Conservation (phyloP, 2,329 filamentous ascomycete genomes). For the Ophiostoma sp. region DNA sequence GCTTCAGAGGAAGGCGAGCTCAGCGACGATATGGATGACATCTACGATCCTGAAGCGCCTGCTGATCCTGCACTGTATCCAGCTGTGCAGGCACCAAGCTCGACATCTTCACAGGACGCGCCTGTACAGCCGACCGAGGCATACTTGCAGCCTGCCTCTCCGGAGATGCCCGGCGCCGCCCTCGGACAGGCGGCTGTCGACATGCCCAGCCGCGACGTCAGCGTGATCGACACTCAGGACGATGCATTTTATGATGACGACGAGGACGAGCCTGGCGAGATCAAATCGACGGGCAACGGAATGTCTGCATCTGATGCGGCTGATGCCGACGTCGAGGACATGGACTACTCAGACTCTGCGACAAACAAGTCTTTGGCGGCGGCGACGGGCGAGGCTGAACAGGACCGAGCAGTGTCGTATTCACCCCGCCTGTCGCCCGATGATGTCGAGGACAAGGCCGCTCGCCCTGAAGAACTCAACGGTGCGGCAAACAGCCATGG, state of each 20-base stretch:
- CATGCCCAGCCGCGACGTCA: conserved; percentile 26
- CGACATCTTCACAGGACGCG: conserved; percentile 1
- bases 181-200: conserved; percentile 17
- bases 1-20: conserved; percentile 67
- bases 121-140: conserved; percentile 10
- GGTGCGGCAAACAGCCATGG: not conserved
- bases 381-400: not conserved
- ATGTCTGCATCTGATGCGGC: conserved; percentile 20
- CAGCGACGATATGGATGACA: conserved; percentile 50
- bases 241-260: conserved; percentile 28
- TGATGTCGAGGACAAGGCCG: conserved; percentile 10
- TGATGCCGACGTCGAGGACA: conserved; percentile 26
- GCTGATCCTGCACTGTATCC: conserved; percentile 9
- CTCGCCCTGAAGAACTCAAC: not conserved
- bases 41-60: conserved; percentile 18
- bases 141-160: not conserved
- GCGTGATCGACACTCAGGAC: conserved; percentile 27
- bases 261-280: conserved; percentile 24
- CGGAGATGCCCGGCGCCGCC: conserved; percentile 3
- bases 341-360: conserved; percentile 24
- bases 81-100: not conserved
- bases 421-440: conserved; percentile 24
- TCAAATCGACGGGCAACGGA: conserved; percentile 20
- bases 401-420: conserved; percentile 23
- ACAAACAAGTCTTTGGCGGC: conserved; percentile 15